Conservation (phyloP, 148 eudicot species). For the Salicornia ramosissima region DNA sequence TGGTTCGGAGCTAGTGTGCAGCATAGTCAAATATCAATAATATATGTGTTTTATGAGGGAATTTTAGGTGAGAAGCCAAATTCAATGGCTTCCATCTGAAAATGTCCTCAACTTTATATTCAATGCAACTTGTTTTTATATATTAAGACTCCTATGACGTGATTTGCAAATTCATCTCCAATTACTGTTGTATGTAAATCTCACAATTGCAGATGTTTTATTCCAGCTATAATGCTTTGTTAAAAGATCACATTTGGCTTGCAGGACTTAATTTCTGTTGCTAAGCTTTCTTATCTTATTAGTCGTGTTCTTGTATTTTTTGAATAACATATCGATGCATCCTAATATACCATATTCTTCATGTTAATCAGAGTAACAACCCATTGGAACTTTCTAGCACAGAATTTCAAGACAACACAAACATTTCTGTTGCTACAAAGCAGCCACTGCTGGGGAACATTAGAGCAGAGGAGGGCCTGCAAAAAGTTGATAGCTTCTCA, state of each 20-base stretch:
- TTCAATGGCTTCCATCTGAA: too few species aligned
- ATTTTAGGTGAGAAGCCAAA: too few species aligned
- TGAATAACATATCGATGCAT: background rate
- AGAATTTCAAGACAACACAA: conserved; percentile 26
- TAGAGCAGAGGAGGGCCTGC: conserved; percentile 37
- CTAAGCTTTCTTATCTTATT: background rate
- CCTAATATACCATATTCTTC: conserved; percentile 15
- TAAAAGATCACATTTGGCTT: background rate
- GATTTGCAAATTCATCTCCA: too few species aligned
- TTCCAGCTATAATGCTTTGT: background rate
- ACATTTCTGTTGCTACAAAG: conserved; percentile 24
- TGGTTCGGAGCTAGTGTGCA: too few species aligned
- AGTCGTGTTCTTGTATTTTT: background rate
- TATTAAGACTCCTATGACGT: too few species aligned
- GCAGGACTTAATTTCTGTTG: background rate
- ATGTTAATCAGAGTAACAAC: conserved; percentile 33
- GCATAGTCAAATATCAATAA: too few species aligned
- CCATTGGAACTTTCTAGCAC: conserved; percentile 23
- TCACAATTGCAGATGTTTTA: too few species aligned
- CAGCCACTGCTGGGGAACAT: conserved; percentile 37
- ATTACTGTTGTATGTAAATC: too few species aligned
- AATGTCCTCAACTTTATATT: too few species aligned
- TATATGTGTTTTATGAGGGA: too few species aligned
- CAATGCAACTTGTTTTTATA: too few species aligned
- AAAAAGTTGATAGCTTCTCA: conserved; percentile 64